Evolutionary conservation across 805 yeast genomes (phyloP).

Genomic region (Saccharomycopsis oosterbeekiorum): DNA sequence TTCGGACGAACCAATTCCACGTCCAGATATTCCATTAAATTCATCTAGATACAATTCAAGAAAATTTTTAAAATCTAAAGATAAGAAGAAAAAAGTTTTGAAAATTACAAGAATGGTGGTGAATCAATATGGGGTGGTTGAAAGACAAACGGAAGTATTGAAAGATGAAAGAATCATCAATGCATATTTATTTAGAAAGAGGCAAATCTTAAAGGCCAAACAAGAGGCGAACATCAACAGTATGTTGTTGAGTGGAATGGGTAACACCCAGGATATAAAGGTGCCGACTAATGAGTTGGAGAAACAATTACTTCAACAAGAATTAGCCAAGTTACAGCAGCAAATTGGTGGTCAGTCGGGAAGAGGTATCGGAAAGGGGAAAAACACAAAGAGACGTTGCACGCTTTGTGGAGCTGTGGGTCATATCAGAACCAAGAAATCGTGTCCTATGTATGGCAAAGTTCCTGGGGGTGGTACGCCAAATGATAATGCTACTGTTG

Average conservation of each 20-base stretch:
- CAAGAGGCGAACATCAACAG: constrained; percentile 35
- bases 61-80: constrained; percentile 22
- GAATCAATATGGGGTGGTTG: constrained; percentile 79
- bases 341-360: constrained; percentile 33
- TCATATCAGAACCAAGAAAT: constrained; percentile 76
- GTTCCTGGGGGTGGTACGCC: constrained; percentile 4
- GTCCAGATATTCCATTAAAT: constrained; percentile 27
- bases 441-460: constrained; percentile 81
- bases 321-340: constrained; percentile 72
- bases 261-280: constrained; percentile 24
- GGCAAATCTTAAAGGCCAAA: constrained; percentile 21
- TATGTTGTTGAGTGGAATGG: background rate
- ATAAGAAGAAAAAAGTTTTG: constrained; percentile 32
- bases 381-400: constrained; percentile 71
- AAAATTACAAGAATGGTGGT: constrained; percentile 69
- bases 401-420: constrained; percentile 94
- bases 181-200: constrained; percentile 46
- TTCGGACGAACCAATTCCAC: constrained; percentile 29
- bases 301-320: constrained; percentile 69
- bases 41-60: constrained; percentile 16
- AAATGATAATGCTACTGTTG: background rate
- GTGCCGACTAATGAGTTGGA: constrained; percentile 77
- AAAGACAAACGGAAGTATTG: constrained; percentile 66
- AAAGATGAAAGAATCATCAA: constrained; percentile 81
- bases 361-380: constrained; percentile 66